Evolutionary conservation across 345 rosid genomes (phyloP).

Genomic region (Rhodamnia rubescens): DNA sequence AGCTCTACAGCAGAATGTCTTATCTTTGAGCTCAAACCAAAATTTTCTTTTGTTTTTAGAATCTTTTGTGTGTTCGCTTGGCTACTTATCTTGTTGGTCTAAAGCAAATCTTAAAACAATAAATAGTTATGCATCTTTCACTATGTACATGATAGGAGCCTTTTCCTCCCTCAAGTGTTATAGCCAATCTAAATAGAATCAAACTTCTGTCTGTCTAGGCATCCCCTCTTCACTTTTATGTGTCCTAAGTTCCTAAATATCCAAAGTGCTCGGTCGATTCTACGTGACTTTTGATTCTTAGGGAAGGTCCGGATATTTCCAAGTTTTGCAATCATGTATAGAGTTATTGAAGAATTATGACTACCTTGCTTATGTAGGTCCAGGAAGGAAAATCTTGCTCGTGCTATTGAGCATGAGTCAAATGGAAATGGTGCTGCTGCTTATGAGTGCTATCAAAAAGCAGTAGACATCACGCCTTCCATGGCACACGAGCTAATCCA

Average conservation of each 20-base stretch:
- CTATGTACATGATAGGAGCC: background rate
- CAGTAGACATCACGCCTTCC: conserved; percentile 90
- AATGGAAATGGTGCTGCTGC: conserved; percentile 76
- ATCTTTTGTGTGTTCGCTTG: background rate
- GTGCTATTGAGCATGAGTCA: conserved; percentile 79
- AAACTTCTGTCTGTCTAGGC: background rate
- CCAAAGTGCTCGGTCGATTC: background rate
- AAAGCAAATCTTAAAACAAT: background rate
- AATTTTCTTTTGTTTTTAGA: background rate
- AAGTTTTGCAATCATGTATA: background rate
- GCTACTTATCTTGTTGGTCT: background rate
- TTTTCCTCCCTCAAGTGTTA: background rate
- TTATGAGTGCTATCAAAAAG: conserved; percentile 88
- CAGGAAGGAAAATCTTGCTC: conserved; percentile 77
- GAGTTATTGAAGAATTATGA: background rate
- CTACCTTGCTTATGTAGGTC: conserved; percentile 25
- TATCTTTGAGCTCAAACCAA: background rate
- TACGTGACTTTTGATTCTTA: background rate
- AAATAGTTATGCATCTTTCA: background rate
- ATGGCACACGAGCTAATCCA: conserved; percentile 76
- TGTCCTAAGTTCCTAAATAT: background rate
- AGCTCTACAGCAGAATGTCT: background rate
- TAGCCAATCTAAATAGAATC: background rate
- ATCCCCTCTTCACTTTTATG: background rate
- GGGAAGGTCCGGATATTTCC: background rate